These are phyloP conservation scores for Eucalyptus cloeziana DNA, from an alignment of 345 rosid species.

Conservation along the genomic window DNA sequence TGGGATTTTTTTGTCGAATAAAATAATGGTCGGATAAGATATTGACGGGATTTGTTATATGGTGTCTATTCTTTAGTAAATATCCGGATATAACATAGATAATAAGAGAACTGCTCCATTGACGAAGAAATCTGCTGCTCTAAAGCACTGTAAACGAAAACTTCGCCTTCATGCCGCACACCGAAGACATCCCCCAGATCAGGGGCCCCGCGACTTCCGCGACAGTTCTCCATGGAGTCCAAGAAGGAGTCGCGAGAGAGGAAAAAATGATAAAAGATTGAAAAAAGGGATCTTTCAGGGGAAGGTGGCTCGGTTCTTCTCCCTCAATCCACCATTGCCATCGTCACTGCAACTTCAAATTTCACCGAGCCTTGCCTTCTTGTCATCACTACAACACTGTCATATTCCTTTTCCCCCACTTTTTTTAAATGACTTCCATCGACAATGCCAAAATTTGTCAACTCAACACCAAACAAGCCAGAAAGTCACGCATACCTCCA, in stretches of 20 bases:
- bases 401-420: neutral
- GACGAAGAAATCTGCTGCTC: neutral
- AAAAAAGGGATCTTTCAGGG: neutral
- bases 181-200: neutral
- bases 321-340: neutral
- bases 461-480: neutral
- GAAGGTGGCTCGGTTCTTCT: neutral
- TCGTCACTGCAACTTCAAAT: neutral
- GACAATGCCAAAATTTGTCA: neutral
- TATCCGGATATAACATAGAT: neutral
- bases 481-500: neutral
- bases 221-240: neutral
- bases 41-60: neutral
- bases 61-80: neutral
- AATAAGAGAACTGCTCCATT: neutral
- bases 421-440: neutral
- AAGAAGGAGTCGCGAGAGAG: neutral
- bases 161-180: neutral
- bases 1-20: neutral
- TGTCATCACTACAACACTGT: neutral
- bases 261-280: neutral
- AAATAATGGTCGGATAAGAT: neutral
- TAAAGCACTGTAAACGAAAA: neutral
- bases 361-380: neutral
- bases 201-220: neutral